A percentile compares a stretch with the other conserved stretches of the same genome.
Conservation (phyloP, 768 basidiomycete genomes). For the Mycena alexandri region DNA sequence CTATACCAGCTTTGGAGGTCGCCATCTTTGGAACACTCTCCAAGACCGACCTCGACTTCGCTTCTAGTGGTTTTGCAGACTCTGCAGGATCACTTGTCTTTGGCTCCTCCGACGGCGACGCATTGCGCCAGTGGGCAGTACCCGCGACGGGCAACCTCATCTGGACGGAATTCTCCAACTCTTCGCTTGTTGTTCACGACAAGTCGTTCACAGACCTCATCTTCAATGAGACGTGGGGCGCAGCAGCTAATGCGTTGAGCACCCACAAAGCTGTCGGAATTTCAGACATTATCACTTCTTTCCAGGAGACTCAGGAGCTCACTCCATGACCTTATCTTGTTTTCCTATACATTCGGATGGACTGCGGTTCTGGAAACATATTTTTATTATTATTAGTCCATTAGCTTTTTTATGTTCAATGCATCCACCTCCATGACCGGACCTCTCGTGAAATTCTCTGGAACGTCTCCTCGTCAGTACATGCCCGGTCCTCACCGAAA, state of each 20-base stretch:
- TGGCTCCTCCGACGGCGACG: constrained; percentile 63
- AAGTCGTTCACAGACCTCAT: constrained; percentile 54
- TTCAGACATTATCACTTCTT: constrained; percentile 60
- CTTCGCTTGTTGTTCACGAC: constrained; percentile 66
- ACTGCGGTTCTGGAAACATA: constrained; percentile 12
- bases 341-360: constrained; percentile 18
- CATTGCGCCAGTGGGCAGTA: constrained; percentile 69
- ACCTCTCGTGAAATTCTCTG: too few relatives aligned
- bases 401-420: constrained; percentile 13
- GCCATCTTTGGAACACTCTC: constrained; percentile 71
- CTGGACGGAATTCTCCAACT: constrained; percentile 68
- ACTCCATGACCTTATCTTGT: constrained; percentile 34
- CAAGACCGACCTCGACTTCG: constrained; percentile 60
- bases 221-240: constrained; percentile 66
- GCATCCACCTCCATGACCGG: not conserved
- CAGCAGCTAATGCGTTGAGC: constrained; percentile 53
- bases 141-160: constrained; percentile 53
- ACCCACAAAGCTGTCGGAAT: constrained; percentile 51
- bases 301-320: constrained; percentile 46
- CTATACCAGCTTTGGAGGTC: constrained; percentile 69
- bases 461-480: too few relatives aligned
- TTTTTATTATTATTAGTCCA: constrained; percentile 32
- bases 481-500: too few relatives aligned
- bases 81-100: constrained; percentile 68
- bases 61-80: constrained; percentile 64